phyloP scores from a whole-genome alignment of 2,329 filamentous ascomycete species.

The Venturia asperata region DNA sequence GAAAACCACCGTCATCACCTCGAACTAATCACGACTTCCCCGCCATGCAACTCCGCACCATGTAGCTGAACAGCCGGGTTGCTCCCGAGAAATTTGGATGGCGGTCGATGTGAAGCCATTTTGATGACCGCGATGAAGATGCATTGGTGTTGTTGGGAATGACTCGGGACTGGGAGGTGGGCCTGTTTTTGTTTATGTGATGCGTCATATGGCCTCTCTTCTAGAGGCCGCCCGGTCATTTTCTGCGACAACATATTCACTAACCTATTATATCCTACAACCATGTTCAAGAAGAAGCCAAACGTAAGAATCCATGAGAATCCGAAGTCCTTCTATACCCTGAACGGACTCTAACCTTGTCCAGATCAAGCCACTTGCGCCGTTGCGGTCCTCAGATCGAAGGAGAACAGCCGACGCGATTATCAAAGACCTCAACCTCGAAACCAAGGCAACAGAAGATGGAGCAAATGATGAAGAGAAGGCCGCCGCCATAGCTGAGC shows the following conservation, averaged over 20 bases:
- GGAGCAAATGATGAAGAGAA: slow-evolving; percentile 37
- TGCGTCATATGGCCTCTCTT: not conserved
- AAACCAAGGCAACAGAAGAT: slow-evolving; percentile 35
- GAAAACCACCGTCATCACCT: slow-evolving; percentile 7
- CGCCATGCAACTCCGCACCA: slow-evolving; percentile 12
- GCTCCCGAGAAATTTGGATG: not conserved
- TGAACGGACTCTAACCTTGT: slow-evolving; percentile 13
- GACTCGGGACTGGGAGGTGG: not conserved
- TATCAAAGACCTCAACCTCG: slow-evolving; percentile 53
- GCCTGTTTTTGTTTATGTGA: not conserved
- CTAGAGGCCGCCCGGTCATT: not conserved
- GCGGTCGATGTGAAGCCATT: not conserved
- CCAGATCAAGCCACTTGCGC: slow-evolving; percentile 59
- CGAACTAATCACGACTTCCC: not conserved
- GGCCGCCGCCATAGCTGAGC: slow-evolving; percentile 37
- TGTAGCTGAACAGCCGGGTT: not conserved
- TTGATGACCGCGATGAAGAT: not conserved
- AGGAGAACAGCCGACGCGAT: slow-evolving; percentile 61
- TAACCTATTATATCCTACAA: slow-evolving; percentile 3
- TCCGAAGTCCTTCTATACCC: slow-evolving; percentile 21
- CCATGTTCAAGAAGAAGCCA: slow-evolving; percentile 60
- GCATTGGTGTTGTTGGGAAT: not conserved
- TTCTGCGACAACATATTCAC: not conserved
- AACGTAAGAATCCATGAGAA: slow-evolving; percentile 37
- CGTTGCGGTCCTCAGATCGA: slow-evolving; percentile 60